Percentiles rank a stretch among this genome's conserved stretches.
These are phyloP conservation scores for Ogataea minuta DNA, from an alignment of 805 yeast genomes.

Conservation along the genomic window DNA sequence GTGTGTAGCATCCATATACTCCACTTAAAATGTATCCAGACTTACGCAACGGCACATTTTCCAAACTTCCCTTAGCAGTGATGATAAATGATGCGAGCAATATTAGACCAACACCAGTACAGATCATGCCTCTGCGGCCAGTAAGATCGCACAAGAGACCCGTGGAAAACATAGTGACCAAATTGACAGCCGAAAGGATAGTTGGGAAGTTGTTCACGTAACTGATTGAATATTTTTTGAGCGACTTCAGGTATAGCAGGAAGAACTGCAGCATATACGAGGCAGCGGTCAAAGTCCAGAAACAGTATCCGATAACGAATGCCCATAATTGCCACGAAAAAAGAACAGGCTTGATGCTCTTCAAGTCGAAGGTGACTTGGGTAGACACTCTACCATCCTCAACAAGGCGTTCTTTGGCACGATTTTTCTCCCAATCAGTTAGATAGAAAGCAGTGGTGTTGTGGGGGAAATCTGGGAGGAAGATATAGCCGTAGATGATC, in stretches of 20 bases:
- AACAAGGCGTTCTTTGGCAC: slow-evolving; percentile 17
- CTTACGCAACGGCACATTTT: slow-evolving; percentile 20
- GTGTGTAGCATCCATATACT: slow-evolving; percentile 49
- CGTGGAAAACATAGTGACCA: slow-evolving; percentile 42
- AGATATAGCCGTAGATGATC: slow-evolving; percentile 56
- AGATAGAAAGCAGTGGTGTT: slow-evolving; percentile 23
- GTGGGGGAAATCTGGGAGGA: slow-evolving; percentile 53
- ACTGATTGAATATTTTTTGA: slow-evolving; percentile 43
- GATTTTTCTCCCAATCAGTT: slow-evolving; percentile 25
- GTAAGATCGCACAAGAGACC: slow-evolving; percentile 27
- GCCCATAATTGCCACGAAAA: slow-evolving; percentile 47
- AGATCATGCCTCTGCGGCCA: slow-evolving; percentile 33
- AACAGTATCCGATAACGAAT: slow-evolving; percentile 25
- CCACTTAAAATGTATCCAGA: slow-evolving; percentile 26
- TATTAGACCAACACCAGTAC: slow-evolving; percentile 44
- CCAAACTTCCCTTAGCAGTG: slow-evolving; percentile 20
- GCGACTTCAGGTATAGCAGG: slow-evolving; percentile 40
- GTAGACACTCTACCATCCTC: slow-evolving; percentile 40
- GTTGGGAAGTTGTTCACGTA: slow-evolving; percentile 53
- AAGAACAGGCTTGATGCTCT: slow-evolving; percentile 39
- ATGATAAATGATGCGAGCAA: slow-evolving; percentile 36
- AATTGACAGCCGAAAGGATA: slow-evolving; percentile 53
- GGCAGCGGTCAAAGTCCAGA: slow-evolving; percentile 29
- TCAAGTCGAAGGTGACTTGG: slow-evolving; percentile 32
- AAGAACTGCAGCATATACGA: slow-evolving; percentile 29